Percentiles rank a stretch among this genome's conserved stretches.
phyloP scores from a whole-genome alignment of 2,329 filamentous ascomycete species.

The Fusarium anthophilum region DNA sequence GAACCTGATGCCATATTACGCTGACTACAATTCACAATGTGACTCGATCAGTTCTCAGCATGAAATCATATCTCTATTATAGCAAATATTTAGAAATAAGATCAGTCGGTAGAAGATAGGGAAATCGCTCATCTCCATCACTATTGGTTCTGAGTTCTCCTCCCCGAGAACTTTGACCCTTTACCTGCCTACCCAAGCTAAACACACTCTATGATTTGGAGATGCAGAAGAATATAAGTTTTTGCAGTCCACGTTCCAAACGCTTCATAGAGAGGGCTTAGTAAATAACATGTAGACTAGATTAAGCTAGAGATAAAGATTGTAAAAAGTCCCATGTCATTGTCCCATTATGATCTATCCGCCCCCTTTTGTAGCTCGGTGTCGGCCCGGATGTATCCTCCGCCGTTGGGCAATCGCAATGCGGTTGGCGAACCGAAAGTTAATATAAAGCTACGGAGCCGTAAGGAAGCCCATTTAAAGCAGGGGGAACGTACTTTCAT shows the following conservation, averaged over 20 bases:
- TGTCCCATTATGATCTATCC: neutral
- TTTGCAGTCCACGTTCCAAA: neutral
- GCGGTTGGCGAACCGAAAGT: neutral
- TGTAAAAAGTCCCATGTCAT: neutral
- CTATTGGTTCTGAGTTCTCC: neutral
- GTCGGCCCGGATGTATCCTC: neutral
- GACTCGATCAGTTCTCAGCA: neutral
- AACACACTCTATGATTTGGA: neutral
- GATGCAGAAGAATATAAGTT: neutral
- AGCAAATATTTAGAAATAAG: neutral
- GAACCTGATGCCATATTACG: neutral
- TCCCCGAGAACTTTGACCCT: neutral
- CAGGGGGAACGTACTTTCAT: neutral
- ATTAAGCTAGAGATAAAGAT: neutral
- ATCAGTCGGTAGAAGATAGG: neutral
- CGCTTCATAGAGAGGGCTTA: neutral
- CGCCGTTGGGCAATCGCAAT: neutral
- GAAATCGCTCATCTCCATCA: too few species aligned
- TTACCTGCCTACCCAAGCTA: neutral
- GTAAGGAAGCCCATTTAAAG: neutral
- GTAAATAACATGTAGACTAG: neutral
- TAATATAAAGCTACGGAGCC: neutral
- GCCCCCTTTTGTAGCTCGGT: neutral
- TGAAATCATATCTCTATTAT: neutral
- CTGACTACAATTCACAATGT: neutral